Evolutionary conservation across 345 rosid genomes (phyloP).

Genomic region (Salix purpurea): DNA sequence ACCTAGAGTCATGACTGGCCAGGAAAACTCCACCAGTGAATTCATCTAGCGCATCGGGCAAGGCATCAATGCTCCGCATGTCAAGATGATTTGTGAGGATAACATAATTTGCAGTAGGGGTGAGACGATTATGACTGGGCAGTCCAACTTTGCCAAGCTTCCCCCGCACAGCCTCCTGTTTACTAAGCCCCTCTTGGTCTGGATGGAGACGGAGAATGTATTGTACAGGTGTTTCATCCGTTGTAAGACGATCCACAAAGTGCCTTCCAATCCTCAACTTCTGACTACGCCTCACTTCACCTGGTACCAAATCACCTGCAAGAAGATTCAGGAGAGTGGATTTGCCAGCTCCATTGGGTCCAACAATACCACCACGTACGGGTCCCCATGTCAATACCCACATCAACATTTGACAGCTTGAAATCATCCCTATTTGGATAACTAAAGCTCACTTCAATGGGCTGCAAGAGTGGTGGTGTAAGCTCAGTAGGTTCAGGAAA

Average conservation of each 20-base stretch:
- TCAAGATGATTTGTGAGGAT: too few species aligned
- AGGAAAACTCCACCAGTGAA: too few species aligned
- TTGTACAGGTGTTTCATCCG: conserved; percentile 82
- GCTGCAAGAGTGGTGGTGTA: conserved; percentile 87
- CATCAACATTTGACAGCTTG: conserved; percentile 75
- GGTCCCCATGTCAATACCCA: conserved; percentile 98
- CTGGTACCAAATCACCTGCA: conserved; percentile 86
- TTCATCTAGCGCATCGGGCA: too few species aligned
- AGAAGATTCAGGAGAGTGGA: conserved; percentile 88
- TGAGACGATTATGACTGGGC: too few species aligned
- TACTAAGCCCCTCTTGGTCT: too few species aligned
- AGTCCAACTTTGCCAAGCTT: too few species aligned
- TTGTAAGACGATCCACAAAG: conserved; percentile 80
- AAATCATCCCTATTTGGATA: conserved; percentile 82
- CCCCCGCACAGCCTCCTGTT: too few species aligned
- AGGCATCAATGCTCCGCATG: too few species aligned
- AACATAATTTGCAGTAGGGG: too few species aligned
- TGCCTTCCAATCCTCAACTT: conserved; percentile 91
- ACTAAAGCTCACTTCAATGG: conserved; percentile 81
- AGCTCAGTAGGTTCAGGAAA: conserved; percentile 96
- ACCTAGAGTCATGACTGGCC: too few species aligned
- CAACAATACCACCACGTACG: conserved; percentile 74
- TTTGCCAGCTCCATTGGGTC: conserved; percentile 97
- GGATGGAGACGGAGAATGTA: too few species aligned
- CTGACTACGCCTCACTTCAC: conserved; percentile 83